Evolutionary conservation across 768 basidiomycete species (phyloP).

Genomic region (Hypsizygus marmoreus): DNA sequence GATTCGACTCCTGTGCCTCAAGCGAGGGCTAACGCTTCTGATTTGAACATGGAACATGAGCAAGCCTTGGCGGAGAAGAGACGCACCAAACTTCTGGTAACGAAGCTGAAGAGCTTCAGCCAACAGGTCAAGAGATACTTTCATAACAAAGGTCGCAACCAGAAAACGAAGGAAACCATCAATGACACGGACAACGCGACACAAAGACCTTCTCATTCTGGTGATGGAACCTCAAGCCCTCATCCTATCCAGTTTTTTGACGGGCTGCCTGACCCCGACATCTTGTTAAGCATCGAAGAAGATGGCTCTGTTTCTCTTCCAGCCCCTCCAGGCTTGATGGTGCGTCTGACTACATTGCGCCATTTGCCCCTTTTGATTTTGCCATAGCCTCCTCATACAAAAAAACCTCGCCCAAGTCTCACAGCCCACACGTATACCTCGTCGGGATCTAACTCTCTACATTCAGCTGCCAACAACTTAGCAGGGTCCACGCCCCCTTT

Average conservation of each 20-base stretch:
- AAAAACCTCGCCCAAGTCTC: conserved; percentile 19
- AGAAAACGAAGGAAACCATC: conserved; percentile 8
- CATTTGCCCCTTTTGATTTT: too few relatives aligned
- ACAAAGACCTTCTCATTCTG: too few relatives aligned
- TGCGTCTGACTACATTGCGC: conserved; percentile 10
- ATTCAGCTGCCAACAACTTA: too few relatives aligned
- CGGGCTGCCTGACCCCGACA: neutral
- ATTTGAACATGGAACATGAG: too few relatives aligned
- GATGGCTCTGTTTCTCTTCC: conserved; percentile 7
- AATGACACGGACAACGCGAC: conserved; percentile 9
- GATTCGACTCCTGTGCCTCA: neutral
- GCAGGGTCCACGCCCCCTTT: conserved; percentile 10
- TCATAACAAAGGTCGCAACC: conserved; percentile 12
- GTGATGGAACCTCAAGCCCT: neutral
- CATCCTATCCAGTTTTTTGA: neutral
- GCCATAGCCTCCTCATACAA: conserved; percentile 6
- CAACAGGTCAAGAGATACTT: conserved; percentile 29
- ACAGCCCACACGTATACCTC: conserved; percentile 20
- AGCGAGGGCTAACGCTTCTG: too few relatives aligned
- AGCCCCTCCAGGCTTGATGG: conserved; percentile 28
- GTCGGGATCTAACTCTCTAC: too few relatives aligned
- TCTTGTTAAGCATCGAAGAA: neutral
- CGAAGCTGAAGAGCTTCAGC: conserved; percentile 27
- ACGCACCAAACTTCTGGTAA: conserved; percentile 14
- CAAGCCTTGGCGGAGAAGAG: too few relatives aligned